phyloP scores from a whole-genome alignment of 2,329 filamentous ascomycete genomes.

The Colletotrichum shisoi region DNA sequence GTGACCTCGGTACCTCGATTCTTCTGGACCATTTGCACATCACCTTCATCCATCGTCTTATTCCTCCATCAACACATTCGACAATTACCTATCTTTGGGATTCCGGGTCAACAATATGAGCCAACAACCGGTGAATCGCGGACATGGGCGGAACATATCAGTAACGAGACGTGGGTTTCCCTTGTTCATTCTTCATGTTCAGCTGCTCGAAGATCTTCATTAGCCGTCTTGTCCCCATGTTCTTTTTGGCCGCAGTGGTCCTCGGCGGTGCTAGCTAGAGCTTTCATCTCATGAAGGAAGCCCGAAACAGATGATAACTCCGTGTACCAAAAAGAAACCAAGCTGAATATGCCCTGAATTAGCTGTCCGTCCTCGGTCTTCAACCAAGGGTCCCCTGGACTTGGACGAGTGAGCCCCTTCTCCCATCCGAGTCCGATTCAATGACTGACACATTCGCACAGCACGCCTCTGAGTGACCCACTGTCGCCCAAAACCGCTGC shows the following conservation, averaged over 20 bases:
- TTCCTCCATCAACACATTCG: slow-evolving; percentile 6
- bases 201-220: background rate
- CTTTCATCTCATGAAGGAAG: background rate
- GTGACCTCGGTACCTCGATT: slow-evolving; percentile 1
- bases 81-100: background rate
- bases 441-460: slow-evolving; percentile 40
- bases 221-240: background rate
- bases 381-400: slow-evolving; percentile 82
- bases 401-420: slow-evolving; percentile 69
- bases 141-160: slow-evolving; percentile 36
- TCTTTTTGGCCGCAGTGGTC: background rate
- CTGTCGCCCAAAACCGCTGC: slow-evolving; percentile 32
- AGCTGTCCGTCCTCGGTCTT: slow-evolving; percentile 70
- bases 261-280: background rate
- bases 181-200: no score
- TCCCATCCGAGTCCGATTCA: slow-evolving; percentile 30
- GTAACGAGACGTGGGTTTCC: slow-evolving; percentile 32
- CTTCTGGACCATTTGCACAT: background rate
- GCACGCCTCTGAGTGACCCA: slow-evolving; percentile 40
- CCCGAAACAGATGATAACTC: background rate
- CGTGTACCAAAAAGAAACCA: background rate
- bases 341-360: slow-evolving; percentile 1
- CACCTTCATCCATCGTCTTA: no score
- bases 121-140: slow-evolving; percentile 28
- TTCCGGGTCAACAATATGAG: slow-evolving; percentile 17